Base-by-base conservation (phyloP, 805 yeast species). In the Yamadazyma paraphyllophila region DNA sequence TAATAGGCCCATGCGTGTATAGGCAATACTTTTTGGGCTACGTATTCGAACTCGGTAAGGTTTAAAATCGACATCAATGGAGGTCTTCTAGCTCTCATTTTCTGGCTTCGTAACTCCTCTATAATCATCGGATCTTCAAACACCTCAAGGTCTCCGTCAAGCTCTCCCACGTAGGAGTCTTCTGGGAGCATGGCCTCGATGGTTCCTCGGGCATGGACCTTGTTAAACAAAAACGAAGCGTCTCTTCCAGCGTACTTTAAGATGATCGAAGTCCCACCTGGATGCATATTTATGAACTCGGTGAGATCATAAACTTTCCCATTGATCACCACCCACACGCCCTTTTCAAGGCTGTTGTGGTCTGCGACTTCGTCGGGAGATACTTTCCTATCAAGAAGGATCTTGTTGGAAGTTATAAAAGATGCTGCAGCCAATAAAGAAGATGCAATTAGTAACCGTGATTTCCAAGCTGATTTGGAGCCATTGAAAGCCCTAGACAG, bases 261-360 rank as follows among this genome's bases (percentile, higher is more conserved):
- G 40, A 82, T 72, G 20, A 81, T 54, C 44, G 78, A 82, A 7
- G 68, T 69, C 14, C 88, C 88, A 27, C 79, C 88, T 1, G 88
- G 88, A 59, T 86, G 95, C 59, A 82, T 86, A 20, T 80, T 81
- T 29, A 85, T 56, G 52, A 86, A 86, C 2, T 66, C 73, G 1
- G 96, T 85, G 42, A 92, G 92, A 60, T 92, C 84, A 63, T 91
- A 92, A 27, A 92, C 82, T 56, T 87, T 88, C 59, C 96, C 67
- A 29, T 65, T 52, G 41, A 69, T 59, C 1, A 55, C 64, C 2
- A 67, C 62, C 75, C 75, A 69, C 12, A 55, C 46, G 8, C 53
- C 54, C 10, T 47, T 44, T 11, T 46, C 43, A 8, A 43, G 13
- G 8, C 38, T 27, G 16, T 52, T 50, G 33, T 58, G 62, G 27